Conservation (phyloP, 805 yeast species). For the Sporopachydermia lactativora region DNA sequence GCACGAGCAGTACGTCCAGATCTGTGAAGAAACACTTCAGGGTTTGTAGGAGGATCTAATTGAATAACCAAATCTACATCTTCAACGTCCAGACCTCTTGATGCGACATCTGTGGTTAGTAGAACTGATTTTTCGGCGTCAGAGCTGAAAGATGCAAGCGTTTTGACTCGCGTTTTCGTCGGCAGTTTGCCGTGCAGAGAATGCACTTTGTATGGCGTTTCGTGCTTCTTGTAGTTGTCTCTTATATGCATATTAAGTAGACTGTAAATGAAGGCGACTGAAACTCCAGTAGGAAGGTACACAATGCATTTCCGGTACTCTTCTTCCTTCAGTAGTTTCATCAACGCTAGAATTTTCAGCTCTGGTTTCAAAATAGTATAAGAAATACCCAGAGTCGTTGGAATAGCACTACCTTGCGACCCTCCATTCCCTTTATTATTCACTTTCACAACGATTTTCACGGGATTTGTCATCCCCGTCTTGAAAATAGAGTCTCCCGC, state of each 20-base stretch:
- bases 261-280: slow-evolving; percentile 65
- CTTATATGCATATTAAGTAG: slow-evolving; percentile 30
- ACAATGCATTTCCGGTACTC: slow-evolving; percentile 73
- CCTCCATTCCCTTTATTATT: slow-evolving; percentile 18
- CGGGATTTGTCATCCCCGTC: slow-evolving; percentile 90
- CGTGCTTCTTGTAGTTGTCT: slow-evolving; percentile 10
- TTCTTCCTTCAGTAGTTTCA: slow-evolving; percentile 37
- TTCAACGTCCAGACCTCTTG: slow-evolving; percentile 91
- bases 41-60: slow-evolving; percentile 87
- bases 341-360: slow-evolving; percentile 42
- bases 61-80: slow-evolving; percentile 93
- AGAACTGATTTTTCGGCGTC: slow-evolving; percentile 39
- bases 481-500: slow-evolving; percentile 70
- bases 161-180: slow-evolving; percentile 65
- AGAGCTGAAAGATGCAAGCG: slow-evolving; percentile 46
- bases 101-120: slow-evolving; percentile 96
- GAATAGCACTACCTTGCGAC: slow-evolving; percentile 26
- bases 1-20: slow-evolving; percentile 96
- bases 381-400: slow-evolving; percentile 46
- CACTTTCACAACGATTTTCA: slow-evolving; percentile 65
- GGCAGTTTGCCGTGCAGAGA: slow-evolving; percentile 87
- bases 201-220: slow-evolving; percentile 17
- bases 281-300: slow-evolving; percentile 80
- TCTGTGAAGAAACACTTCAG: slow-evolving; percentile 83
- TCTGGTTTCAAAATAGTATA: slow-evolving; percentile 48